Conservation (phyloP, 768 basidiomycete genomes). For the Boletellus ananas region DNA sequence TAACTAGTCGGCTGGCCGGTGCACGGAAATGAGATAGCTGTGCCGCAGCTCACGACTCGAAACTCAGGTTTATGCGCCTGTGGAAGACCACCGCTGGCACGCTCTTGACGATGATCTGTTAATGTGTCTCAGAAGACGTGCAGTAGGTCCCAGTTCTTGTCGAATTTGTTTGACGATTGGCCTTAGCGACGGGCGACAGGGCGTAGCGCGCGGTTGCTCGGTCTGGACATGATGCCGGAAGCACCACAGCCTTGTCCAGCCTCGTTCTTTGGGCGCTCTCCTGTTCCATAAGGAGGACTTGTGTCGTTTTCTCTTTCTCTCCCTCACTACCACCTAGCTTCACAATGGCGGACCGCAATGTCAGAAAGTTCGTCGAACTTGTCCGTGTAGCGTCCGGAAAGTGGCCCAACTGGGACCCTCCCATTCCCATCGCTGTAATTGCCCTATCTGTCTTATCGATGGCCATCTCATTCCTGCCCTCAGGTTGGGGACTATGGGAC, state of each 20-base stretch:
- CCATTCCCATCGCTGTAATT: conserved; percentile 24
- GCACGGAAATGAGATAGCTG: not conserved
- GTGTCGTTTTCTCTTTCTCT: not conserved
- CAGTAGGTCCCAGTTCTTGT: not conserved
- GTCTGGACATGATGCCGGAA: not conserved
- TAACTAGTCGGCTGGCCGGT: not conserved
- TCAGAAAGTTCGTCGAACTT: conserved; percentile 29
- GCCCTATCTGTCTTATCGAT: not conserved
- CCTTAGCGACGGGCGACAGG: not conserved
- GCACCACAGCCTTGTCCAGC: not conserved
- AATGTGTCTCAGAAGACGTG: not conserved
- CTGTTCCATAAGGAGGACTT: not conserved
- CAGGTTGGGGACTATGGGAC: conserved; percentile 32
- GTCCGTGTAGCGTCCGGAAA: conserved; percentile 25
- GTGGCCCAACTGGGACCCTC: conserved; percentile 33
- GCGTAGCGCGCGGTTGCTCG: not conserved
- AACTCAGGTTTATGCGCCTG: no score
- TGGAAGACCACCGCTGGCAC: not conserved
- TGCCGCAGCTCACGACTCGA: not conserved
- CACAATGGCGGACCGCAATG: conserved; percentile 8
- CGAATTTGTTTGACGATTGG: not conserved
- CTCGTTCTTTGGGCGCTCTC: not conserved
- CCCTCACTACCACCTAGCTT: not conserved
- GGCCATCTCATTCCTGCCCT: not conserved
- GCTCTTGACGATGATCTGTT: not conserved